Base-by-base conservation (phyloP, 495 filamentous ascomycete species). In the Hypoxylon subgilvum region DNA sequence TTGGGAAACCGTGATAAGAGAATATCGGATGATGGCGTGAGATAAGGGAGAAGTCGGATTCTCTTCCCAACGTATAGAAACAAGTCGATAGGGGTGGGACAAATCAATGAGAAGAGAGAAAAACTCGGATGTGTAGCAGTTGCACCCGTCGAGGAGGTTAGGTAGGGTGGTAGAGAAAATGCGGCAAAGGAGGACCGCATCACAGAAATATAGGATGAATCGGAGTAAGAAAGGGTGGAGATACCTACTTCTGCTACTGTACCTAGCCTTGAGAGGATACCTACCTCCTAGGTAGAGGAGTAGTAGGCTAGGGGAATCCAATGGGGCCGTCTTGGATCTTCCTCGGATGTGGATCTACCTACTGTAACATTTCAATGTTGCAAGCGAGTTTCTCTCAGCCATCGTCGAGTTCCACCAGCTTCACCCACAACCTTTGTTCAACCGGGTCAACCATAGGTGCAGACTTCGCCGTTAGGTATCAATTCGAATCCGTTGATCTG, bases 191-290 rank as follows among this genome's bases (percentile, higher is more conserved):
- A 55, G 34, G 49, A 55, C 35, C n/a, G 54, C 54, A 64, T 64
- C 61, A 64, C 54, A 55, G 22, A 64, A 64, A 55, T 64, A 59
- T 64, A 64, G 42, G 14, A 64, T 50, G 61, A 59, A 64, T 64
- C 61, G 61, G 61, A 54, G 32, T 27, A 36, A 45, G 21, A 32
- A 28, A 47, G 47, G 41, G 57, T 53, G 57, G 57, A 32, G 57
- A 54, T 49, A 23, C 52, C n/a, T n/a, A n/a, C n/a, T n/a, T n/a
- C n/a, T n/a, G n/a, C n/a, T n/a, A n/a, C n/a, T n/a, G n/a, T n/a
- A n/a, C n/a, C n/a, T n/a, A n/a, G n/a, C n/a, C n/a, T n/a, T n/a
- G n/a, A n/a, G n/a, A n/a, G n/a, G n/a, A n/a, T n/a, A n/a, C n/a
- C n/a, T n/a, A n/a, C n/a, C n/a, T n/a, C n/a, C n/a, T 10, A 30